Percentiles rank a stretch among this genome's conserved stretches.
These are phyloP conservation scores for Epichloe festucae DNA, from an alignment of 2,329 filamentous ascomycete species.

Conservation along the genomic window DNA sequence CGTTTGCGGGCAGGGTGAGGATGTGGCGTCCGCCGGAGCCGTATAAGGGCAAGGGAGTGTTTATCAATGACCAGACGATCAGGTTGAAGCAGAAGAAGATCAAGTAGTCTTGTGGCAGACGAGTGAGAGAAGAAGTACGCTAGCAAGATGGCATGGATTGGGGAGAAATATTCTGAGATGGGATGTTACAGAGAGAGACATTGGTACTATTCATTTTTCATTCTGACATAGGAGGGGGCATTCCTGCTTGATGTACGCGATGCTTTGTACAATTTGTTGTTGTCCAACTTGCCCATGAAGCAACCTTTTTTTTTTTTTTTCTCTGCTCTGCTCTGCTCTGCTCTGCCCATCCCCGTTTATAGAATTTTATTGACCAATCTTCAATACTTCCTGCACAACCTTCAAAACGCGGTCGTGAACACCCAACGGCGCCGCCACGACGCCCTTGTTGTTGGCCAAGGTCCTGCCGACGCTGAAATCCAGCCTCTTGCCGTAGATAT, in stretches of 20 bases:
- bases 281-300: too few relatives aligned
- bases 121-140: too few relatives aligned
- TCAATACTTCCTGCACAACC: conserved; percentile 70
- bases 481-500: conserved; percentile 70
- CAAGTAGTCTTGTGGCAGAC: conserved; percentile 42
- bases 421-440: conserved; percentile 71
- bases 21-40: conserved; percentile 87
- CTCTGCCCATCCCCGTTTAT: neutral
- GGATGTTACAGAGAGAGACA: neutral
- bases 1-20: conserved; percentile 80
- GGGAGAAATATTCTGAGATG: too few relatives aligned
- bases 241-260: too few relatives aligned
- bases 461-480: conserved; percentile 83
- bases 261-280: too few relatives aligned
- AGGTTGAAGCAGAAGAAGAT: conserved; percentile 97
- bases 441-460: conserved; percentile 80
- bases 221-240: too few relatives aligned
- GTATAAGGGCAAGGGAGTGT: conserved; percentile 99
- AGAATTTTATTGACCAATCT: conserved; percentile 11
- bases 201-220: too few relatives aligned
- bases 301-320: too few relatives aligned
- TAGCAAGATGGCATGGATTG: too few relatives aligned
- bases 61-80: conserved; percentile 95
- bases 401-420: conserved; percentile 66
- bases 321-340: neutral